Evolutionary conservation across 306 rosid genomes (phyloP).

Genomic region (Crataegus laevigata): DNA sequence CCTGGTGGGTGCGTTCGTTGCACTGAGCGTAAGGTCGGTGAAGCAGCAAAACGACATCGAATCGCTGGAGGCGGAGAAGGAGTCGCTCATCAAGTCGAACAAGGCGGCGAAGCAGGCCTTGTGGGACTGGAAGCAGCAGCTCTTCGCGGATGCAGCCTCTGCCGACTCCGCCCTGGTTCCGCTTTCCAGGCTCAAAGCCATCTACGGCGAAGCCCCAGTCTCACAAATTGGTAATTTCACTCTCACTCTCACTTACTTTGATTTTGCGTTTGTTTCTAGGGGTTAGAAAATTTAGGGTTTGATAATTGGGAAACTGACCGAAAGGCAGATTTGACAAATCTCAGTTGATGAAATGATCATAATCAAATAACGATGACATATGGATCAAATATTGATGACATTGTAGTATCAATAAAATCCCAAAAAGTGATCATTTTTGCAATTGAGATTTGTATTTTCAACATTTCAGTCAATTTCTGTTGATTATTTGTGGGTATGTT

Average conservation of each 20-base stretch:
- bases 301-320: not conserved
- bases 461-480: too few relatives aligned
- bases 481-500: not conserved
- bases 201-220: constrained; percentile 55
- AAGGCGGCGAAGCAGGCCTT: constrained; percentile 55
- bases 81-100: constrained; percentile 48
- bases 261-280: not conserved
- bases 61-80: constrained; percentile 66
- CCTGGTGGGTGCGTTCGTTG: constrained; percentile 43
- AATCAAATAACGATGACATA: too few relatives aligned
- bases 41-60: constrained; percentile 56
- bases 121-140: constrained; percentile 87
- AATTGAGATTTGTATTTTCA: too few relatives aligned
- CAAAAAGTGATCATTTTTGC: too few relatives aligned
- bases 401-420: too few relatives aligned
- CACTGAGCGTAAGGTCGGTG: constrained; percentile 40
- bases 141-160: constrained; percentile 49
- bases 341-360: too few relatives aligned
- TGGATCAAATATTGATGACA: too few relatives aligned
- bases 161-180: constrained; percentile 47
- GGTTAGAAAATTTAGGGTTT: not conserved
- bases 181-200: constrained; percentile 50
- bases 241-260: not conserved
- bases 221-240: constrained; percentile 41
- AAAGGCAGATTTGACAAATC: too few relatives aligned